These are phyloP conservation scores for Fusarium duplospermum DNA, from an alignment of 2,329 filamentous ascomycete genomes.

Conservation along the genomic window DNA sequence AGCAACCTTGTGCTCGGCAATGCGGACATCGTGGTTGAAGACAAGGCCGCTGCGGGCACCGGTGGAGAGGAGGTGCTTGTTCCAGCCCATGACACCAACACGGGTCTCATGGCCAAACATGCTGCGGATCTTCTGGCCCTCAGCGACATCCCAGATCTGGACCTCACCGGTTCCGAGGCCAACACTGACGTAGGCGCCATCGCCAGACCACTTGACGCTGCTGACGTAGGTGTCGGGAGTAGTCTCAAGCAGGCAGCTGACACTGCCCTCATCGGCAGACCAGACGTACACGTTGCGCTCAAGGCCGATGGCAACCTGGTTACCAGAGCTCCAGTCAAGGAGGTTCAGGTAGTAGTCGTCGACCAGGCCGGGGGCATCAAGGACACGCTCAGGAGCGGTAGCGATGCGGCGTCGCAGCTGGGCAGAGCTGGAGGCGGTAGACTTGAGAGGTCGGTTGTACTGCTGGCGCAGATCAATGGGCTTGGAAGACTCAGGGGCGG, in stretches of 20 bases:
- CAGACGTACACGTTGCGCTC: conserved; percentile 98
- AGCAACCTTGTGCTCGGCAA: conserved; percentile 97
- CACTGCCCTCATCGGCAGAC: conserved; percentile 93
- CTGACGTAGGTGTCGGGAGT: conserved; percentile 93
- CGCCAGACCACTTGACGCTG: conserved; percentile 98
- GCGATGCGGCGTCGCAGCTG: conserved; percentile 93
- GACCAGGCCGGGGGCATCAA: conserved; percentile 94
- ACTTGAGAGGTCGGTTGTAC: conserved; percentile 95
- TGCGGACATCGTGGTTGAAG: conserved; percentile 98
- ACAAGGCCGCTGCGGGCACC: conserved; percentile 94
- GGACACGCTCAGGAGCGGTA: conserved; percentile 93
- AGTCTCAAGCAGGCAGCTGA: conserved; percentile 90
- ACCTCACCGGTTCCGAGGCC: conserved; percentile 96
- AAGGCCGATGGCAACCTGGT: conserved; percentile 97
- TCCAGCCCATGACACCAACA: conserved; percentile 98
- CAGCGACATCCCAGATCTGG: conserved; percentile 99
- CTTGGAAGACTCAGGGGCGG: conserved; percentile 97
- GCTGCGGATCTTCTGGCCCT: conserved; percentile 93
- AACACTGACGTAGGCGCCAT: conserved; percentile 95
- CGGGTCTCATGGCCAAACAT: conserved; percentile 98
- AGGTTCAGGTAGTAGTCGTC: conserved; percentile 99
- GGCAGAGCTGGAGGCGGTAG: conserved; percentile 77
- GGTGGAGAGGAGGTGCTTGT: conserved; percentile 96
- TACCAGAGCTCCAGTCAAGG: conserved; percentile 96
- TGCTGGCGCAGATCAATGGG: conserved; percentile 97